Conservation (phyloP, 2,329 filamentous ascomycete species). For the Talaromyces sp. region DNA sequence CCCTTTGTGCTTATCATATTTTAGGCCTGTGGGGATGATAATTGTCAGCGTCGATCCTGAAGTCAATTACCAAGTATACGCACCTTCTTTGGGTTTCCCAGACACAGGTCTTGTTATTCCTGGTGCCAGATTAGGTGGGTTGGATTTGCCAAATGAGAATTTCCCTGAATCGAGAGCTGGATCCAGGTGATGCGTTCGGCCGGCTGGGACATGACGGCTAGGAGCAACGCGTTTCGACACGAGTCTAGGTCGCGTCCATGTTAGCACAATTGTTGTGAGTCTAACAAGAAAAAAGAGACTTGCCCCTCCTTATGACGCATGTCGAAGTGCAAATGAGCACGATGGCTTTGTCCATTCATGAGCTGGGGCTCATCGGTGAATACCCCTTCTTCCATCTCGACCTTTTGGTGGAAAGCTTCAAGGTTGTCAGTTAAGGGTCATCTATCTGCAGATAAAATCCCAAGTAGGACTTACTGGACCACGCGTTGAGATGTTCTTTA, state of each 20-base stretch:
- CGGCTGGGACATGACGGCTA: neutral
- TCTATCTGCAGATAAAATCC: neutral
- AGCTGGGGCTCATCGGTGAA: constrained; percentile 30
- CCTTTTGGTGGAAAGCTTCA: constrained; percentile 33
- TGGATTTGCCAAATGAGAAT: neutral
- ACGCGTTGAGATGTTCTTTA: constrained; percentile 28
- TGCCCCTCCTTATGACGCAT: constrained; percentile 23
- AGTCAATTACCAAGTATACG: neutral
- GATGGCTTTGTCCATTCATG: constrained; percentile 41
- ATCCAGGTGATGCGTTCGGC: neutral
- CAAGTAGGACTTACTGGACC: constrained; percentile 34
- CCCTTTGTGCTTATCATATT: neutral
- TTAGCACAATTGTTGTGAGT: neutral
- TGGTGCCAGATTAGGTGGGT: too few species aligned
- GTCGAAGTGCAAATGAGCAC: constrained; percentile 29
- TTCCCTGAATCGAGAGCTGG: neutral
- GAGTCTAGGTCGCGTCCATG: neutral
- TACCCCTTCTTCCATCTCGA: constrained; percentile 34
- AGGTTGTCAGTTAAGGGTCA: constrained; percentile 12
- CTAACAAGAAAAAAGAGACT: neutral
- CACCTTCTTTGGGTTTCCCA: neutral
- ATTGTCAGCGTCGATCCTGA: neutral
- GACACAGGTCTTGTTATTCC: neutral
- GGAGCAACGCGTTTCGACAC: neutral
- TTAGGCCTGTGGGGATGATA: neutral